Evolutionary conservation across 2,329 filamentous ascomycete species (phyloP).

Genomic region (Fusarium sp.): DNA sequence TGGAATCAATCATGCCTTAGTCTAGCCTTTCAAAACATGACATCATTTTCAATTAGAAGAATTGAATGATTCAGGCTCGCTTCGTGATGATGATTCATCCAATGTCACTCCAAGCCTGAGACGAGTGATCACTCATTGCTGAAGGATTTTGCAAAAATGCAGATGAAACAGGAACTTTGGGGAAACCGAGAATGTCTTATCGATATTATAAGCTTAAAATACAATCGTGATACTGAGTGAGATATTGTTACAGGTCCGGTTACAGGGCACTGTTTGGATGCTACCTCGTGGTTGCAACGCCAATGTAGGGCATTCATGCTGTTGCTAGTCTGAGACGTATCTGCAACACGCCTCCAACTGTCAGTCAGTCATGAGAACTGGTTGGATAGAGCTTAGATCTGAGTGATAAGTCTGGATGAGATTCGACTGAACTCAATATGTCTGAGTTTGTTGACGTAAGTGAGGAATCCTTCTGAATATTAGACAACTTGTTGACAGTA

Average conservation of each 20-base stretch:
- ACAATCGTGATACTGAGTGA: constrained; percentile 1
- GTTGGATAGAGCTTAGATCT: constrained; percentile 5
- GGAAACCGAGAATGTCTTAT: background rate
- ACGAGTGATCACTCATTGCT: constrained; percentile 4
- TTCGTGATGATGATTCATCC: constrained; percentile 5
- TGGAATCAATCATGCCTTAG: background rate
- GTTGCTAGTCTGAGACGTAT: constrained; percentile 23
- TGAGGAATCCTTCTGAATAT: background rate
- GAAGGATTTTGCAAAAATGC: constrained; percentile 1
- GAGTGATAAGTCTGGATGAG: background rate
- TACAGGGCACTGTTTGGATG: constrained; percentile 27
- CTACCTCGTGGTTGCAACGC: constrained; percentile 16
- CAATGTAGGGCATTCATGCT: constrained; percentile 21
- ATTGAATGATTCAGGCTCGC: constrained; percentile 6
- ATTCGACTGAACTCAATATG: background rate
- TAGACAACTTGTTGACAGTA: background rate
- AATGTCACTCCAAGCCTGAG: constrained; percentile 26
- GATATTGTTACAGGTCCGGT: constrained; percentile 29
- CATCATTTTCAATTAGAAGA: constrained; percentile 1
- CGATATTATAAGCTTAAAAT: constrained; percentile 15
- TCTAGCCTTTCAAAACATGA: background rate
- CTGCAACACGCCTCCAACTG: constrained; percentile 23
- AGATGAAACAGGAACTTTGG: constrained; percentile 22
- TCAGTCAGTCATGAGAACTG: constrained; percentile 1
- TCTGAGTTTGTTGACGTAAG: background rate